Base-by-base conservation (phyloP, 768 basidiomycete species). In the Phylloporus arenicola region DNA sequence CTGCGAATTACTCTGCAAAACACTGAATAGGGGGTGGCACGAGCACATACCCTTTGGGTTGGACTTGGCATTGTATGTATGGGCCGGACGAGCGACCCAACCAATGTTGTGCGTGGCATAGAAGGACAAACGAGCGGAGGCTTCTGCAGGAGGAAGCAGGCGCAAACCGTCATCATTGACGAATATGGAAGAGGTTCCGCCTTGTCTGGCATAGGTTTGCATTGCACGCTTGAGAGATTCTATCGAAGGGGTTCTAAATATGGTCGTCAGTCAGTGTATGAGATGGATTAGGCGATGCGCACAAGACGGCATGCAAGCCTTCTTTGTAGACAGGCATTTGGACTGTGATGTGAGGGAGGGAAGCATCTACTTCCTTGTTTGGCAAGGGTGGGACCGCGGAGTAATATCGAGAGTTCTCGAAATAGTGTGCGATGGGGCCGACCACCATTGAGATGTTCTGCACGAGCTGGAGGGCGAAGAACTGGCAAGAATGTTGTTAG, bases 131-230 rank as follows among this genome's bases (percentile, higher is more conserved):
- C 82, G 74, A 19, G 68, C 65, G 6, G 75, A 71, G 11, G 72
- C 74, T 1, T 81, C 79, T 6, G 67, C 68, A 13, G 70, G 68
- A 17, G 72, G 68, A 37, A 82, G 64, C 25, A 78, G 65, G 43
- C 81, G 78, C 54, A 83, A 64, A 53, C 82, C 82, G 55, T 84
- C 82, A 49, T 84, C 82, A 52, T 81, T 82, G 43, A 83, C 68
- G 53, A 83, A 71, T 55, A 83, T 80, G 16, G 72, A 72, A 45
- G 76, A 77, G 0, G 75, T 75, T 2, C 82, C 82, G n/a, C 82
- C 82, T 56, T 83, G 82, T 4, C 81, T 74, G 27, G 82, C 82
- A 56, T 83, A 81, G 12, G 80, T 81, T 56, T 78, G 77, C 71
- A 82, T 80, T 7, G 80, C 79, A 64, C 71, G 74, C 58, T 83